Base-by-base conservation (phyloP, 768 basidiomycete species). In the Chalciporus piperatus region DNA sequence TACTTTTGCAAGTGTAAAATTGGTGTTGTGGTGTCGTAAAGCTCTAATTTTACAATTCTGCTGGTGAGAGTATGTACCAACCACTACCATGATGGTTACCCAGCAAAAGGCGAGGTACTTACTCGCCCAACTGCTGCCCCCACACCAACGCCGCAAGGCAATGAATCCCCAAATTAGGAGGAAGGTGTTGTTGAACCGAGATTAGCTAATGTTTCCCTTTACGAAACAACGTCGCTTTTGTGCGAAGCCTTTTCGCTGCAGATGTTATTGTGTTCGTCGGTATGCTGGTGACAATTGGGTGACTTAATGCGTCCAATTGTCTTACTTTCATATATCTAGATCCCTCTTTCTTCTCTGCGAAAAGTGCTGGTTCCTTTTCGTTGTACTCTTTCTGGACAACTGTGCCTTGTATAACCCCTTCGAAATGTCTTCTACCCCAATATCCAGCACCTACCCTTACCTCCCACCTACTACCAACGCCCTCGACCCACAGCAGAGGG, bases 381-480 rank as follows among this genome's bases (percentile, higher is more conserved):
- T 39, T 39, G 23, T 20, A 17, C 14, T 35, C 13, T 30, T 27
- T 48, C 38, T n/a, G 17, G 39, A 16, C 27, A 45, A 50, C 54
- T 16, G n/a, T 46, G 48, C 63, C 50, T 38, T 52, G 6, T 48
- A 69, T 70, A 64, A 59, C 62, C 38, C 45, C 58, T 23, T 45
- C 27, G 9, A 55, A 16, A n/a, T 58, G 11, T 63, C 57, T 6
- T 41, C 58, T 9, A 27, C 27, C 27, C 27, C 27, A 27, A 27
- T 27, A 27, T 27, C 27, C 27, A 27, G 27, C 27, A 27, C 27
- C 27, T 47, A 50, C 48, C 45, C 59, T 6, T 54, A 50, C 23
- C 72, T 63, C 13, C 72, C 72, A 4, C 69, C 71, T 4, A 73
- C 72, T n/a, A 61, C 60, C 25, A 73, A 73, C 37, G 48, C 27